These are phyloP conservation scores for Malassezia pachydermatis DNA, from an alignment of 1,284 basidiomycete genomes.

Conservation along the genomic window DNA sequence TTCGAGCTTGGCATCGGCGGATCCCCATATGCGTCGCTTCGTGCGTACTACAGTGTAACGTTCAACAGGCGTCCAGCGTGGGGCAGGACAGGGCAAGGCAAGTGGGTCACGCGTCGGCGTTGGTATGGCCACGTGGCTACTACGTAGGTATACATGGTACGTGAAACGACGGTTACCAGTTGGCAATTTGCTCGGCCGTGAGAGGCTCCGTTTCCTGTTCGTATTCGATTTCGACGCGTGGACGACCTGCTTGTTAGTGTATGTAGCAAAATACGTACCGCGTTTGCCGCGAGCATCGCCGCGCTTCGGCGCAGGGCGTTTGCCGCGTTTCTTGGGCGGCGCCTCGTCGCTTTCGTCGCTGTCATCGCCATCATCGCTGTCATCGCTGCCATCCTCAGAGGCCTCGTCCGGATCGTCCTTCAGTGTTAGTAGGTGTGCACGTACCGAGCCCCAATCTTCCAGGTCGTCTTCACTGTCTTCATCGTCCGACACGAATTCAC, in stretches of 20 bases:
- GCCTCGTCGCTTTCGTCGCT: constrained; percentile 10
- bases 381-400: constrained; percentile 18
- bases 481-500: constrained; percentile 44
- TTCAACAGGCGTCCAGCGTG: no score
- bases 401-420: constrained; percentile 11
- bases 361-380: constrained; percentile 20
- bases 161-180: constrained; percentile 24
- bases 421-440: not conserved
- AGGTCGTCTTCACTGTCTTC: constrained; percentile 26
- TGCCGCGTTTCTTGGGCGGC: constrained; percentile 12
- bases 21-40: no score
- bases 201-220: constrained; percentile 74
- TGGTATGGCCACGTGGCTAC: constrained; percentile 10
- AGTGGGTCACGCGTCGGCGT: no score
- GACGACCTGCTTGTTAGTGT: constrained; percentile 50
- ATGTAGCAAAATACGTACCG: not conserved
- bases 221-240: constrained; percentile 78
- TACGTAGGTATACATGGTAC: constrained; percentile 1
- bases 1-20: no score
- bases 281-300: not conserved
- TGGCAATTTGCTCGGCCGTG: constrained; percentile 47
- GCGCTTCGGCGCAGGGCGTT: not conserved
- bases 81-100: no score
- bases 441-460: constrained; percentile 16
- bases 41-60: no score